A percentile compares a stretch with the other conserved stretches of the same genome.
phyloP scores from a whole-genome alignment of 108 stramenopile genomes.

The Cylindrotheca fusiformis region DNA sequence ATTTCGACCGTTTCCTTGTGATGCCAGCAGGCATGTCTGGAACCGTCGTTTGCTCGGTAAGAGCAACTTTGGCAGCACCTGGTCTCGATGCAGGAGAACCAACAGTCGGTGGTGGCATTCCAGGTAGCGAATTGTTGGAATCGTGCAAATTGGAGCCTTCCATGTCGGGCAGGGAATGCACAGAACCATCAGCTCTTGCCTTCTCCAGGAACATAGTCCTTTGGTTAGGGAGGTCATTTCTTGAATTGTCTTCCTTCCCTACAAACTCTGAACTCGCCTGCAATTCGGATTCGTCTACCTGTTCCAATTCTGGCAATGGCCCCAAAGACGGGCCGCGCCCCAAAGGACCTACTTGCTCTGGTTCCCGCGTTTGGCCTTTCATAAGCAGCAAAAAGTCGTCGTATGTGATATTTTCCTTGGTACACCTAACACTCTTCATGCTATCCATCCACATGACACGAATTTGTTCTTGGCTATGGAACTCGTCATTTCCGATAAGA shows the following conservation, averaged over 20 bases:
- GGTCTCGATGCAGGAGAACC: conserved; percentile 43
- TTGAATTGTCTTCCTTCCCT: background rate
- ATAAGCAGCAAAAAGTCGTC: conserved; percentile 83
- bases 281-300: background rate
- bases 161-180: background rate
- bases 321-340: background rate
- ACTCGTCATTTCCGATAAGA: conserved; percentile 71
- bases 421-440: conserved; percentile 58
- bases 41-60: too few species aligned
- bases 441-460: conserved; percentile 75
- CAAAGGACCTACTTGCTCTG: conserved; percentile 11
- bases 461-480: conserved; percentile 72
- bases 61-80: conserved; percentile 6
- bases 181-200: background rate
- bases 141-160: conserved; percentile 2
- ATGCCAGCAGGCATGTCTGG: too few species aligned
- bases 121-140: conserved; percentile 1
- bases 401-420: conserved; percentile 59
- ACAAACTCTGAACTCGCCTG: conserved; percentile 20
- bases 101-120: conserved; percentile 27
- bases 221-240: conserved; percentile 33
- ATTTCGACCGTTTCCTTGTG: conserved; percentile 29
- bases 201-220: too few species aligned
- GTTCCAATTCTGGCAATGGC: background rate
- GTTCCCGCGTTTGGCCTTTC: conserved; percentile 77